These are phyloP conservation scores for Dendrobium officinale DNA, from an alignment of 106 monocot species.

Conservation along the genomic window DNA sequence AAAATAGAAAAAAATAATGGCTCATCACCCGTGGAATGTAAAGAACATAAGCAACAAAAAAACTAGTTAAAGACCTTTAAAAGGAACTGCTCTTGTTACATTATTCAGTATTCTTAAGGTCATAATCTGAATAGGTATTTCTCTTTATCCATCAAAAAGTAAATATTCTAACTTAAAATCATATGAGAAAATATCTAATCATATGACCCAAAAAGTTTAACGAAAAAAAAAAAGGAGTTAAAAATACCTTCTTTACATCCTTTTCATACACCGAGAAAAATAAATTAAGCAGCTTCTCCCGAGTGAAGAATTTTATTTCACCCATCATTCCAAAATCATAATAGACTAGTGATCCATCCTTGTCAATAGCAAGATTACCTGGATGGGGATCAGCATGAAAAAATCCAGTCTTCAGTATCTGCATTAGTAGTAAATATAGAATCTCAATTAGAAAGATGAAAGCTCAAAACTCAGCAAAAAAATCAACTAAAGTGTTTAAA, in stretches of 20 bases:
- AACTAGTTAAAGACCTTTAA: too few species aligned
- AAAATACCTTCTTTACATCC: slow-evolving; percentile 76
- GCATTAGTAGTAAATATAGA: slow-evolving; percentile 4
- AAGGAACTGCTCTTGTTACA: too few species aligned
- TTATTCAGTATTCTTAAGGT: too few species aligned
- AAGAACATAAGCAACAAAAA: too few species aligned
- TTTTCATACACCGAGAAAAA: slow-evolving; percentile 95
- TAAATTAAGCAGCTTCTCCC: slow-evolving; percentile 76
- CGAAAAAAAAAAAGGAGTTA: neutral
- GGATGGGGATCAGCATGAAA: slow-evolving; percentile 99
- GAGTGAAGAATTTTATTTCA: slow-evolving; percentile 89
- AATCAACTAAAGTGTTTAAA: neutral
- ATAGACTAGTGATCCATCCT: slow-evolving; percentile 84
- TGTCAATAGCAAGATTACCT: slow-evolving; percentile 93
- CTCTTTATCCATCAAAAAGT: neutral
- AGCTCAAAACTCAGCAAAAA: neutral
- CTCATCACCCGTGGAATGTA: too few species aligned
- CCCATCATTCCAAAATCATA: slow-evolving; percentile 99
- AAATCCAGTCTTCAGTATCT: slow-evolving; percentile 96
- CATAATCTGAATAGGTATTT: neutral
- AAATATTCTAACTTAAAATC: neutral
- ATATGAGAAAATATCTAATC: neutral
- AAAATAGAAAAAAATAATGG: too few species aligned
- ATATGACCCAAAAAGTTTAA: neutral
- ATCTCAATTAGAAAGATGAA: slow-evolving; percentile 1